Evolutionary conservation across 257 asterid genomes (phyloP), one percentile per base, ranked within the genome.

Genomic region (Lycium barbarum): DNA sequence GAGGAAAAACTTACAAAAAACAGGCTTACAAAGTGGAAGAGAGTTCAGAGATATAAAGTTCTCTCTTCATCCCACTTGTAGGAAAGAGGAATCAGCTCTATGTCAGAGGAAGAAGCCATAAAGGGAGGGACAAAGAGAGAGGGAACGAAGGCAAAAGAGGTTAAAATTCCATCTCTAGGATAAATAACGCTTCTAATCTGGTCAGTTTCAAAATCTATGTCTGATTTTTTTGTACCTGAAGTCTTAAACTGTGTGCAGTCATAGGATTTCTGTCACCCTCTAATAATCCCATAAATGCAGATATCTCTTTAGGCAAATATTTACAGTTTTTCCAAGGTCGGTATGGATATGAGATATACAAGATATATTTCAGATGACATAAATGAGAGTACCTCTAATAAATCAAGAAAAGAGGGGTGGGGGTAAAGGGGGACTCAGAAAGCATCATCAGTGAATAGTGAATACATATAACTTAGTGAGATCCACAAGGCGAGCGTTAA

Each of bases 401-500:
- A 47, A 74, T 22, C 61, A 74, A 20, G 43, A 12, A 49, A 49
- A 1, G 3, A n/a, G 36, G 20, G 5, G n/a, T 26, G 33, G 33
- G 33, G 33, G 33, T 26, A 26, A 26, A 26, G 33, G 33, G 33
- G 33, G 33, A 26, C 1, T 26, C 33, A 74, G 61, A 73, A 49
- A 74, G 43, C 81, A 74, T 47, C 36, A 49, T 49, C 10, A 74
- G 59, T 47, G 38, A 73, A 61, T 61, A 61, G 35, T 20, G 33
- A 61, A 73, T 51, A 47, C 43, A 73, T 47, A 73, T 73, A 35
- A 47, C 59, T 73, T 45, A 20, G n/a, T 20, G 61, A 73, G 35
- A 47, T 47, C 71, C 54, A 76, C 51, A 79, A 61, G 57, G 76
- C 74, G 57, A 22, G 67, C 86, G 83, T 62, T 66, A 43, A 85